Conservation (phyloP, 345 rosid genomes). For the Viola odorata region DNA sequence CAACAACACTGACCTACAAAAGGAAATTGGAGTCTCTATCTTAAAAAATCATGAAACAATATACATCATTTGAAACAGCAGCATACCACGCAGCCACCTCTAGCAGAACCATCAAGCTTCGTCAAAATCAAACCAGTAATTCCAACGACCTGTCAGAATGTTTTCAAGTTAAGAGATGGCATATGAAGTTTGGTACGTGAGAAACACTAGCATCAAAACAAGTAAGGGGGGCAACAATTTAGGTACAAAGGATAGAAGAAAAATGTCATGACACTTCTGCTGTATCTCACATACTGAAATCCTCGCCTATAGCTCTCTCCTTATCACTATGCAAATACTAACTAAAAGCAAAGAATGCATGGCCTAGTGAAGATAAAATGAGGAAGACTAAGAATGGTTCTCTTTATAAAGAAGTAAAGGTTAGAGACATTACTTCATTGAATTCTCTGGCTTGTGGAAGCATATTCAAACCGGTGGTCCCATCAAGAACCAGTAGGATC, state of each 20-base stretch:
- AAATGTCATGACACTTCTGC: not conserved
- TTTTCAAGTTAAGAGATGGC: constrained; percentile 1
- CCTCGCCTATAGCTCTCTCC: too few relatives aligned
- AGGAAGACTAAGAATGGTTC: not conserved
- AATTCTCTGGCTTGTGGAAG: constrained; percentile 99
- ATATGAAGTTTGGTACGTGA: not conserved
- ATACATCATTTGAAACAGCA: not conserved
- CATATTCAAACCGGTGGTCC: constrained; percentile 95
- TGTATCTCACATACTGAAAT: not conserved
- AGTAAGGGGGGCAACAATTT: not conserved
- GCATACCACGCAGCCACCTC: constrained; percentile 95
- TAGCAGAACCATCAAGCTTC: constrained; percentile 90
- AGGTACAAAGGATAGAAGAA: not conserved
- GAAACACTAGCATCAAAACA: not conserved
- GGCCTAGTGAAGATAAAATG: too few relatives aligned
- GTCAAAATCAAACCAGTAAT: constrained; percentile 90
- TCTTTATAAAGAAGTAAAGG: constrained; percentile 1
- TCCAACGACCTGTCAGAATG: constrained; percentile 61
- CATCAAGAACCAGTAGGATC: constrained; percentile 88
- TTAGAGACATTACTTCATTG: constrained; percentile 61
- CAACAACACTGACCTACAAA: constrained; percentile 89
- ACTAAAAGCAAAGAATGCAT: too few relatives aligned
- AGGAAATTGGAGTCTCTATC: constrained; percentile 4
- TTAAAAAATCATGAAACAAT: constrained; percentile 2
- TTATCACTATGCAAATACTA: too few relatives aligned